These are phyloP conservation scores for Solanum tarapatanum DNA, from an alignment of 257 asterid genomes.

Conservation along the genomic window DNA sequence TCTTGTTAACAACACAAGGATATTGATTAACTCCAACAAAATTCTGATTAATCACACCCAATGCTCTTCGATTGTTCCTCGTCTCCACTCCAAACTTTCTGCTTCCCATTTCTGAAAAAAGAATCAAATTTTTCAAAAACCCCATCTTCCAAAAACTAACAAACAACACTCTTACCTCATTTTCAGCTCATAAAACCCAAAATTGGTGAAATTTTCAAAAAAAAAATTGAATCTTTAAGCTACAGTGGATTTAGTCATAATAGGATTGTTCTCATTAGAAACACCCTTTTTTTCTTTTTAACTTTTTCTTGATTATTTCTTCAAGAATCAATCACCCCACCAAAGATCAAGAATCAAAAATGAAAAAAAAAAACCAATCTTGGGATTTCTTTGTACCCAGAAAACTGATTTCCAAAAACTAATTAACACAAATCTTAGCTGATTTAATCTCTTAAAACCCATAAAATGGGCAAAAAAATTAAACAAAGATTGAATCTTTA, in stretches of 20 bases:
- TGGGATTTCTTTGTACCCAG: not conserved
- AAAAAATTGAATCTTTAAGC: not conserved
- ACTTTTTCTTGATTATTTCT: not conserved
- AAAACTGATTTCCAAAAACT: not conserved
- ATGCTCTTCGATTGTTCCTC: conserved; percentile 52
- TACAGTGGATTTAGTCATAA: conserved; percentile 22
- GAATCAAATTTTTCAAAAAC: not conserved
- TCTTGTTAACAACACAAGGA: conserved; percentile 44
- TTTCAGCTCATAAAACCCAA: not conserved
- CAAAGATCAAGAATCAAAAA: not conserved
- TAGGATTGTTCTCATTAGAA: conserved; percentile 36
- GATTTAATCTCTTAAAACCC: too few relatives aligned
- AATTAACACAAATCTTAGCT: too few relatives aligned
- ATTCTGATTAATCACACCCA: conserved; percentile 54
- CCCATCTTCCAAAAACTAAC: not conserved
- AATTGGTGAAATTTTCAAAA: not conserved
- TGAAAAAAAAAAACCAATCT: not conserved
- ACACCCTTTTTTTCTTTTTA: not conserved
- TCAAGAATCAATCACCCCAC: not conserved
- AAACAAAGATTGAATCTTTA: not conserved
- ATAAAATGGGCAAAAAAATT: too few relatives aligned
- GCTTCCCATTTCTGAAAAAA: conserved; percentile 24
- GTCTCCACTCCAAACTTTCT: conserved; percentile 58
- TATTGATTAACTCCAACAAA: conserved; percentile 25
- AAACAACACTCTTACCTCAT: not conserved